phyloP scores from a whole-genome alignment of 2,329 filamentous ascomycete species.

The Xylariaceae sp. region DNA sequence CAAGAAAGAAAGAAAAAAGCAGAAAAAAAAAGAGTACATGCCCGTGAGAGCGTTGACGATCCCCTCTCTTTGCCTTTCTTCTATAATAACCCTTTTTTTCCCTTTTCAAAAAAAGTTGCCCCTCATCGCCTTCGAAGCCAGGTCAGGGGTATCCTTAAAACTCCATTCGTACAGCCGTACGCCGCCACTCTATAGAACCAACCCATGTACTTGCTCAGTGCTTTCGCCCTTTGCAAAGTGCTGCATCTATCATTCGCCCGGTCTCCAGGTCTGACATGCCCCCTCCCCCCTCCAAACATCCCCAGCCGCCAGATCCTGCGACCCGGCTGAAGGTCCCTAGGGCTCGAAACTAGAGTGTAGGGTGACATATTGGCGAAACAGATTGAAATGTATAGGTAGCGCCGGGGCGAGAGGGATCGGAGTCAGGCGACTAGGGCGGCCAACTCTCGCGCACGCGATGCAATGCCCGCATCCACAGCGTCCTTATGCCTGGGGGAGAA shows the following conservation, averaged over 20 bases:
- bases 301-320: slow-evolving; percentile 14
- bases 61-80: slow-evolving; percentile 22
- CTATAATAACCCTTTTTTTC: slow-evolving; percentile 25
- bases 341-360: slow-evolving; percentile 8
- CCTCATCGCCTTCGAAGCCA: slow-evolving; percentile 18
- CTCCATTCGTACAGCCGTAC: slow-evolving; percentile 29
- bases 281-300: slow-evolving; percentile 9
- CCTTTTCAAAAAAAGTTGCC: slow-evolving; percentile 9
- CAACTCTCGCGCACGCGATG: slow-evolving; percentile 11
- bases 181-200: slow-evolving; percentile 24
- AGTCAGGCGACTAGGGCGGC: slow-evolving; percentile 10
- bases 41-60: slow-evolving; percentile 25
- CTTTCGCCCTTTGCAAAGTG: slow-evolving; percentile 14
- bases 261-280: slow-evolving; percentile 17
- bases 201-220: slow-evolving; percentile 24
- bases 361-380: slow-evolving; percentile 16
- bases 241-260: slow-evolving; percentile 22
- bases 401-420: slow-evolving; percentile 8
- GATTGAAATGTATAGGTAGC: slow-evolving; percentile 8
- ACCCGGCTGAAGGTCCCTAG: slow-evolving; percentile 10
- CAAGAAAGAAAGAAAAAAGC: slow-evolving; percentile 15
- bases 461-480: slow-evolving; percentile 18
- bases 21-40: slow-evolving; percentile 14
- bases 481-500: slow-evolving; percentile 15
- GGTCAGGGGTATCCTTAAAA: slow-evolving; percentile 30